Percentiles rank a stretch among this genome's conserved stretches.
phyloP scores from a whole-genome alignment of 1,139 yeast genomes.

The Zygoascus meyerae region DNA sequence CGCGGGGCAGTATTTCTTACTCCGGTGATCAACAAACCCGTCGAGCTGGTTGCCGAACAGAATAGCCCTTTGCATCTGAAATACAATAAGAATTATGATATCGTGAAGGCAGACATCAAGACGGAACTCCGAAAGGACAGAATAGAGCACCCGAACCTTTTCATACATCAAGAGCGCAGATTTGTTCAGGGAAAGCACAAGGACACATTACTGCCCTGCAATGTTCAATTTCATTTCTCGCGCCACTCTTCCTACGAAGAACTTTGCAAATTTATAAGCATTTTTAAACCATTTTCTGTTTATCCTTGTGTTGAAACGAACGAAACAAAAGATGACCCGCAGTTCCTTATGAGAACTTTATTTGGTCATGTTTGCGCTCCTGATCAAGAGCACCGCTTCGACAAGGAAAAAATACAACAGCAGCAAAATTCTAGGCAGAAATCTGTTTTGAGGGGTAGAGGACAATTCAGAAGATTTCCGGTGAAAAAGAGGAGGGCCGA shows the following conservation, averaged over 20 bases:
- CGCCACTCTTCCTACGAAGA: slow-evolving; percentile 53
- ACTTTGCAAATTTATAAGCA: slow-evolving; percentile 35
- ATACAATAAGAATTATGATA: background rate
- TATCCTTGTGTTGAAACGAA: slow-evolving; percentile 42
- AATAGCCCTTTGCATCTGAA: slow-evolving; percentile 10
- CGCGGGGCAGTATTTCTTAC: slow-evolving; percentile 28
- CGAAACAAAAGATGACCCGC: slow-evolving; percentile 37
- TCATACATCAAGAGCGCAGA: slow-evolving; percentile 12
- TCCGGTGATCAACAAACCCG: slow-evolving; percentile 42
- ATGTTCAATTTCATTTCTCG: slow-evolving; percentile 43
- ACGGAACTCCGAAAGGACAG: background rate
- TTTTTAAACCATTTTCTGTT: slow-evolving; percentile 42
- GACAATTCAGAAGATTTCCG: background rate
- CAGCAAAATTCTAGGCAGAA: background rate
- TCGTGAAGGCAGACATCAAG: slow-evolving; percentile 8
- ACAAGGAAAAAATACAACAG: slow-evolving; percentile 5
- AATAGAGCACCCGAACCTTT: slow-evolving; percentile 3
- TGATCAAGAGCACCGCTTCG: slow-evolving; percentile 22
- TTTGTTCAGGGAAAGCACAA: slow-evolving; percentile 21
- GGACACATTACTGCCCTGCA: slow-evolving; percentile 38
- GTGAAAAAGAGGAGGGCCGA: background rate
- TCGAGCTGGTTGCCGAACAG: slow-evolving; percentile 34
- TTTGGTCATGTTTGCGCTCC: slow-evolving; percentile 41
- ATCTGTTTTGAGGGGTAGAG: background rate
- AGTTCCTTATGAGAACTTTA: slow-evolving; percentile 41